Base-by-base conservation (phyloP, 2,329 filamentous ascomycete genomes). In the Colletotrichum falcatum region DNA sequence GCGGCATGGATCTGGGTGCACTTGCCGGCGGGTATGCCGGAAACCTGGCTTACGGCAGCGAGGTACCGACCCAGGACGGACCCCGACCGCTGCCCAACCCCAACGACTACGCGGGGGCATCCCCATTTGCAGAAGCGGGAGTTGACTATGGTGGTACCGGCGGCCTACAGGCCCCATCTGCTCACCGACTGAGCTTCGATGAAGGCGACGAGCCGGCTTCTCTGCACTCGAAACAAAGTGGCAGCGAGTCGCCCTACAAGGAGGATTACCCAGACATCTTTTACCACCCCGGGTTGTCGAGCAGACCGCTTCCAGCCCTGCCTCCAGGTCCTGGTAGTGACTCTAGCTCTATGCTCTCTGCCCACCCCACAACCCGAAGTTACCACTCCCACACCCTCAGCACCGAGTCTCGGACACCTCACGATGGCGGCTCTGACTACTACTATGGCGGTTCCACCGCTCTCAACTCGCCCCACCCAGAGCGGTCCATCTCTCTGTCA, bases 71-170 rank as follows among this genome's bases (percentile, higher is more conserved):
- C 28, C 82, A 83, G 39, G 83, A 85, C 18, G 82, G 82, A 51
- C 79, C 80, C 53, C 84, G 88, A 9, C 84, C 84, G 16, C 77
- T 89, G 51, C 86, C 87, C 6, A 84, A 81, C 28, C 80, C 85
- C 62, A 76, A 83, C 71, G 78, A 80, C 55, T 65, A 73, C 64
- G 78, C 81, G 20, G 76, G 77, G 66, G 75, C 79, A 1, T 78
- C 84, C 1, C 82, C 83, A 8, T 87, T 87, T 73, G 78, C 83
- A 18, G 86, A 90, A 65, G 94, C 92, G 7, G 88, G 92, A 64
- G 92, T 97, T 61, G 95, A 98, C 79, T 94, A 94, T 56, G 92
- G 90, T 60, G 95, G 93, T 9, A 98, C 94, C n/a, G 96, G 95
- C 49, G 96, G 96, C 1, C 82, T 98, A 35, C 90, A 94, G 72